A percentile compares a stretch with the other conserved stretches of the same genome.
phyloP scores from a whole-genome alignment of 1,284 basidiomycete genomes.

The Stereum hirsutum region DNA sequence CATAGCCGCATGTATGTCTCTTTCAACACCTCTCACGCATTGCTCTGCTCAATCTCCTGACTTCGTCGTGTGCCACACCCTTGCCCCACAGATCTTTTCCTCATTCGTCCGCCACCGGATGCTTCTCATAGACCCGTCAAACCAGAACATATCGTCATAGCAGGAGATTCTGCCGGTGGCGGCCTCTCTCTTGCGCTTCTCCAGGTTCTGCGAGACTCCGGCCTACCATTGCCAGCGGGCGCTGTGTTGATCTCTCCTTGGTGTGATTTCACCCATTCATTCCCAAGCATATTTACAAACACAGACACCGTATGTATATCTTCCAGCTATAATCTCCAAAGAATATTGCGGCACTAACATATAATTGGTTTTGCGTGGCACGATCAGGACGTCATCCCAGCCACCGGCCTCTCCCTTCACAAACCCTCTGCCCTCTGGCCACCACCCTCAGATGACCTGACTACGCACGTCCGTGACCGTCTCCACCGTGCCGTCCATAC shows the following conservation, averaged over 20 bases:
- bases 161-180: slow-evolving; percentile 93
- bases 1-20: slow-evolving; percentile 64
- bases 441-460: slow-evolving; percentile 73
- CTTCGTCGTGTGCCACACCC: slow-evolving; percentile 20
- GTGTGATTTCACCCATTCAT: slow-evolving; percentile 93
- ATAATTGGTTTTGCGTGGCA: slow-evolving; percentile 6
- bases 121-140: slow-evolving; percentile 72
- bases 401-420: slow-evolving; percentile 59
- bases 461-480: slow-evolving; percentile 49
- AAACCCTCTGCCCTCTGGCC: slow-evolving; percentile 91
- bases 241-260: slow-evolving; percentile 83
- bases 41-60: no score
- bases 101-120: slow-evolving; percentile 54
- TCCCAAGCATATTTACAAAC: slow-evolving; percentile 83
- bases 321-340: background rate
- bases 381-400: slow-evolving; percentile 76
- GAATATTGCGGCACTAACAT: background rate
- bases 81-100: slow-evolving; percentile 59
- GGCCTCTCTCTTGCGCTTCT: slow-evolving; percentile 80
- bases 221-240: slow-evolving; percentile 79
- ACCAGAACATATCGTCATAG: slow-evolving; percentile 77
- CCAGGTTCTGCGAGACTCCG: slow-evolving; percentile 86
- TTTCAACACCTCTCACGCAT: background rate
- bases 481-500: slow-evolving; percentile 58
- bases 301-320: slow-evolving; percentile 59